A percentile compares a stretch with the other conserved stretches of the same genome.
These are phyloP conservation scores for Escallonia rubra DNA, from an alignment of 129 eudicot genomes.

Conservation along the genomic window DNA sequence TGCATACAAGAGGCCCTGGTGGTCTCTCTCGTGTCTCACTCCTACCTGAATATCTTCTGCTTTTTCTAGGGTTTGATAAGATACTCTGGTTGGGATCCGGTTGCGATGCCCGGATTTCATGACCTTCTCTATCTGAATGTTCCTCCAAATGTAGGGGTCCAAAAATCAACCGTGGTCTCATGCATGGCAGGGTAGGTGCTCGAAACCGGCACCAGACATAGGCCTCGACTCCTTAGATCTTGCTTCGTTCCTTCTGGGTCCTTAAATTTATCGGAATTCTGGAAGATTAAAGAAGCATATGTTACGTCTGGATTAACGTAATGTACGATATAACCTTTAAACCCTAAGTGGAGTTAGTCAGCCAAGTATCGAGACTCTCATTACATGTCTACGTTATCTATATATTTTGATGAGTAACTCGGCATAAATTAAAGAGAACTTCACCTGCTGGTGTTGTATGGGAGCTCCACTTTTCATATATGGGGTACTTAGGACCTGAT, in stretches of 20 bases:
- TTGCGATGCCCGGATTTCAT: neutral
- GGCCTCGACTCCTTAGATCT: conserved; percentile 83
- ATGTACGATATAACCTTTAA: too few relatives aligned
- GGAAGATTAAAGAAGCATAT: neutral
- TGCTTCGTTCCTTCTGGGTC: conserved; percentile 49
- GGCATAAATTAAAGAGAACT: conserved; percentile 3
- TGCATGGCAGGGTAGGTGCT: conserved; percentile 86
- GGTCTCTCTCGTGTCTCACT: too few relatives aligned
- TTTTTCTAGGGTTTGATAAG: conserved; percentile 16
- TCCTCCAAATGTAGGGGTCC: conserved; percentile 98
- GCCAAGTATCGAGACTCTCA: too few relatives aligned
- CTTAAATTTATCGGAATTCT: conserved; percentile 46
- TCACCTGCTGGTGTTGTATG: conserved; percentile 61
- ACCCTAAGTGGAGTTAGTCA: too few relatives aligned
- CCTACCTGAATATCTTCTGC: too few relatives aligned
- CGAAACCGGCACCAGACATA: conserved; percentile 87
- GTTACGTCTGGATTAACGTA: too few relatives aligned
- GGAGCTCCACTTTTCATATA: conserved; percentile 88
- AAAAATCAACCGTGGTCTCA: conserved; percentile 81
- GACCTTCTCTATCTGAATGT: conserved; percentile 42
- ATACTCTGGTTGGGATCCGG: conserved; percentile 1
- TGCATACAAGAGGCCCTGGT: too few relatives aligned
- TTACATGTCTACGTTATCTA: too few relatives aligned
- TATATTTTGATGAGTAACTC: too few relatives aligned
- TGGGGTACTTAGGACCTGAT: conserved; percentile 81